phyloP scores from a whole-genome alignment of 257 asterid genomes.

The Ligustrum vulgare region DNA sequence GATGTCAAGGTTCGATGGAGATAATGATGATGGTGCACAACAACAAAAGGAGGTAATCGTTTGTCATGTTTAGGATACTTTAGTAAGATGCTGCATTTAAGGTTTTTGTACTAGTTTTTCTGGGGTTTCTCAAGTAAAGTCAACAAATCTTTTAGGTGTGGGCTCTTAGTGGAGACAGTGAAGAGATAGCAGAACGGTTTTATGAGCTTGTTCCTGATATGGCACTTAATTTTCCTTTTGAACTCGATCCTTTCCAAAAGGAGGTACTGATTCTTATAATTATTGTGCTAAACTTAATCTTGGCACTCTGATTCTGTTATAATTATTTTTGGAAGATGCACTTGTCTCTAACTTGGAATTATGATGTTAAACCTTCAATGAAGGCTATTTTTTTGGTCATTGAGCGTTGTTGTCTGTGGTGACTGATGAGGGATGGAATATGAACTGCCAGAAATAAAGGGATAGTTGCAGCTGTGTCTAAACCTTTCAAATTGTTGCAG shows the following conservation, averaged over 20 bases:
- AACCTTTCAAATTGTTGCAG: no score
- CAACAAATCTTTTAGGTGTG: constrained; percentile 53
- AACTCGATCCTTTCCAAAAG: constrained; percentile 93
- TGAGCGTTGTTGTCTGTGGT: constrained; percentile 1
- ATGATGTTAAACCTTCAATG: constrained; percentile 20
- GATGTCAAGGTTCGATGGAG: constrained; percentile 38
- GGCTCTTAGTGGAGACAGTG: constrained; percentile 67
- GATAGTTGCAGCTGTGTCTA: no score
- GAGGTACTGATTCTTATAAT: constrained; percentile 57
- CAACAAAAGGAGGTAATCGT: constrained; percentile 62
- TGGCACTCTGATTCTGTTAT: neutral
- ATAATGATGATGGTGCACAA: constrained; percentile 39
- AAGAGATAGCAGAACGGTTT: constrained; percentile 67
- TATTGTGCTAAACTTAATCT: constrained; percentile 16
- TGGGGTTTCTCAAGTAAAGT: constrained; percentile 12
- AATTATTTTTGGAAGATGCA: neutral
- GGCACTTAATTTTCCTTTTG: constrained; percentile 92
- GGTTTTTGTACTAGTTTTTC: constrained; percentile 16
- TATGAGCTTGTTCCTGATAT: constrained; percentile 90
- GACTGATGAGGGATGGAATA: neutral
- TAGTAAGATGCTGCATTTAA: constrained; percentile 2
- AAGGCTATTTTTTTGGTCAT: constrained; percentile 10
- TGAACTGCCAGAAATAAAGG: constrained; percentile 10
- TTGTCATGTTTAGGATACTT: constrained; percentile 9
- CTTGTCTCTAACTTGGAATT: constrained; percentile 24